Evolutionary conservation across 495 filamentous ascomycete species (phyloP), one percentile per base, ranked within the genome.

Genomic region (Chaetomidium leptoderma): DNA sequence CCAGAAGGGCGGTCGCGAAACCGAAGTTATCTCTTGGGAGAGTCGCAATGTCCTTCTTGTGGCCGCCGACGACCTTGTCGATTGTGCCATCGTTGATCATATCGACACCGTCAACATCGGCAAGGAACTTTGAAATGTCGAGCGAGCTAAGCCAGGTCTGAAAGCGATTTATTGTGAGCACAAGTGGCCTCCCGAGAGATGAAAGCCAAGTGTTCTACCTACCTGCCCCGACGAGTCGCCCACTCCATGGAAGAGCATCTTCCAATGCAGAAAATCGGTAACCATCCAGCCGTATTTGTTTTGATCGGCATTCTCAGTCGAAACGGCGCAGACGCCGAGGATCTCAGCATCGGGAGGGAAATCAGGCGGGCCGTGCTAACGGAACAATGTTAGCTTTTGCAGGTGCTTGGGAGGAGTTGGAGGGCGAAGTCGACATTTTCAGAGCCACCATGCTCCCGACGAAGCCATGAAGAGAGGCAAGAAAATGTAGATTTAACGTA

Each of bases 281-380:
- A 70, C 63, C 19, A 73, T 70, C 70, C 71, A 76, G 35, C 65
- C 74, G 14, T 72, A 67, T 29, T 67, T 61, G 36, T 63, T 42
- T 23, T 37, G 58, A 23, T 55, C 57, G 2, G 67, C 63, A 40
- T 64, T 42, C 1, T 67, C 53, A n/a, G 52, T 29, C 2, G 71
- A 57, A 6, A 75, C 59, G 30, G 61, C 65, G 33, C 71, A 73
- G 9, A 76, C 55, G 3, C 68, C 72, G 11, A 76, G 29, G 4
- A 75, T 55, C 26, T 69, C 58, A 10, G 67, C 49, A 32, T 65
- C 16, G 0, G 6, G 19, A 2, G 57, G 55, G 17, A 74, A 59
- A 45, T 73, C 69, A 4, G 72, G 74, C 1, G 72, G 60, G 0
- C 49, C 60, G 17, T 71, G 68, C 45, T 48, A 6, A 9, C 4